Percentiles rank a stretch among this genome's conserved stretches.
Evolutionary conservation across 2,329 filamentous ascomycete genomes (phyloP).

Genomic region (Penicillium sp.): DNA sequence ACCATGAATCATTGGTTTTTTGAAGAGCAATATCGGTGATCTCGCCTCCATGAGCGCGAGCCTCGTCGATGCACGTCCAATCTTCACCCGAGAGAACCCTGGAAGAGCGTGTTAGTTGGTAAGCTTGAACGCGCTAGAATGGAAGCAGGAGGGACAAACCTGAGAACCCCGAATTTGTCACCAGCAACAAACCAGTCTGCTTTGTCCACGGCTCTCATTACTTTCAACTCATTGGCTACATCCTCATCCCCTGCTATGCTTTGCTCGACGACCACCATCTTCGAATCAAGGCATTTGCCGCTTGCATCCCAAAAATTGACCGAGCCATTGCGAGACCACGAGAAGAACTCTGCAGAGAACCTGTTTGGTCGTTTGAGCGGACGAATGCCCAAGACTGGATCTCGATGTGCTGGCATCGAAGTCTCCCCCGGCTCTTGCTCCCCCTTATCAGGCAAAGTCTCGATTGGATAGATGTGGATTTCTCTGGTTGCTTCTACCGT

Average conservation of each 20-base stretch:
- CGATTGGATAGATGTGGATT: conserved; percentile 64
- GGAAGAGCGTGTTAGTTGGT: conserved; percentile 20
- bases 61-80: conserved; percentile 65
- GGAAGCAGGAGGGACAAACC: conserved; percentile 39
- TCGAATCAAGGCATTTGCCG: conserved; percentile 66
- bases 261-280: conserved; percentile 71
- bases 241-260: conserved; percentile 47
- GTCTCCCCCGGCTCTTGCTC: conserved; percentile 32
- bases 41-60: conserved; percentile 83
- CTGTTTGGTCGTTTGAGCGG: conserved; percentile 62
- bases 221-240: conserved; percentile 58
- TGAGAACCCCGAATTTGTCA: conserved; percentile 81
- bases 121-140: not conserved
- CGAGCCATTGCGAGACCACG: conserved; percentile 80
- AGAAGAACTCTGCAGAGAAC: conserved; percentile 74
- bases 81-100: conserved; percentile 50
- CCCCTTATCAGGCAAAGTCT: conserved; percentile 34
- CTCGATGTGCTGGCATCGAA: conserved; percentile 58
- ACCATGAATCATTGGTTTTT: conserved; percentile 60
- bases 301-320: conserved; percentile 81
- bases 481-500: conserved; percentile 75
- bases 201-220: conserved; percentile 60
- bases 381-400: conserved; percentile 70
- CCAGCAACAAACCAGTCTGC: conserved; percentile 74
- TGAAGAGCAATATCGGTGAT: conserved; percentile 79